Evolutionary conservation across 2,329 filamentous ascomycete genomes (phyloP).

Genomic region (Monilinia vaccinii-corymbosi): DNA sequence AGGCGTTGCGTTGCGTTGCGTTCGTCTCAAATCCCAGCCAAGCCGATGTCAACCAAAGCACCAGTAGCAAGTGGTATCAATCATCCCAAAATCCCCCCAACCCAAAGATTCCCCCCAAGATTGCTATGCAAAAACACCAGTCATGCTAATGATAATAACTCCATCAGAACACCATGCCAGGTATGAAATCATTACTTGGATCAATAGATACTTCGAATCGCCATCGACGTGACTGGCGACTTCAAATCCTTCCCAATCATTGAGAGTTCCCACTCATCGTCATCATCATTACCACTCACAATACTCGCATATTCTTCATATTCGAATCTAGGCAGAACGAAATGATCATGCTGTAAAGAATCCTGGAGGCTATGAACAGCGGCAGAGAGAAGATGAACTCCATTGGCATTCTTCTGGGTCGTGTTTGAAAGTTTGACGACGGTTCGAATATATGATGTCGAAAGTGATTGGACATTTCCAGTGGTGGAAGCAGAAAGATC

Average conservation of each 20-base stretch:
- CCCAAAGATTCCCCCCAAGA: neutral
- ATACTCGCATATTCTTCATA: neutral
- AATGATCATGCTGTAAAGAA: slow-evolving; percentile 7
- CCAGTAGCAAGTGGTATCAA: slow-evolving; percentile 1
- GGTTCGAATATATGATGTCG: neutral
- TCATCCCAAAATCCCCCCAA: neutral
- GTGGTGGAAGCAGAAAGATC: neutral
- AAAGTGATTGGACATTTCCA: neutral
- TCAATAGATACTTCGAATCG: slow-evolving; percentile 1
- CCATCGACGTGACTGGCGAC: neutral
- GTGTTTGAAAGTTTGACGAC: slow-evolving; percentile 5
- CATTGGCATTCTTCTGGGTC: neutral
- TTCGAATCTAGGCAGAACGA: slow-evolving; percentile 1
- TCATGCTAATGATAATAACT: neutral
- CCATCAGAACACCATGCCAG: neutral
- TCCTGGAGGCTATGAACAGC: neutral
- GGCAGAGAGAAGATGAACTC: neutral
- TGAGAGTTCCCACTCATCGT: slow-evolving; percentile 8
- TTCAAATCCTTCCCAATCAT: slow-evolving; percentile 9
- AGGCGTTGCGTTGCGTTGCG: neutral
- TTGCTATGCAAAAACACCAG: slow-evolving; percentile 1
- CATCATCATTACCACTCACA: slow-evolving; percentile 2
- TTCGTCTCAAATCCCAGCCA: neutral
- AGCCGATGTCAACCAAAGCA: neutral
- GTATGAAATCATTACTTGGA: neutral